phyloP scores from a whole-genome alignment of 306 rosid genomes.

The Dryas octopetala region DNA sequence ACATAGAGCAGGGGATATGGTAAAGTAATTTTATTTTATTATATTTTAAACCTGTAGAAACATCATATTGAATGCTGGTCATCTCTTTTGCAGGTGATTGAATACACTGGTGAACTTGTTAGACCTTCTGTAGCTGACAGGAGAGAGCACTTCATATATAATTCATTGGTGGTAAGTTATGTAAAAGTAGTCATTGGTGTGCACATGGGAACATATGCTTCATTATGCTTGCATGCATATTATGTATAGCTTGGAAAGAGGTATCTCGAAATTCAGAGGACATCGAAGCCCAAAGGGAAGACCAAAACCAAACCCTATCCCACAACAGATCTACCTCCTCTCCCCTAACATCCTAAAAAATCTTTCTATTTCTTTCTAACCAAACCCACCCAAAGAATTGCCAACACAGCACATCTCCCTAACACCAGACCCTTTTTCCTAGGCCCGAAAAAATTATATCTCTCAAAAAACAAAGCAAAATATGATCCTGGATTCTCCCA shows the following conservation, averaged over 20 bases:
- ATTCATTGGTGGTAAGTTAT: conserved; percentile 88
- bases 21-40: conserved; percentile 34
- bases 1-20: conserved; percentile 99
- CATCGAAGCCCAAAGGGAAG: too few species aligned
- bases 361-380: too few species aligned
- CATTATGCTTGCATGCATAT: conserved; percentile 1
- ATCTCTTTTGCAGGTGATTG: conserved; percentile 69
- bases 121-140: conserved; percentile 95
- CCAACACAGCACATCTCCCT: too few species aligned
- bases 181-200: conserved; percentile 14
- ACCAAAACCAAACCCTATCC: too few species aligned
- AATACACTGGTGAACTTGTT: conserved; percentile 93
- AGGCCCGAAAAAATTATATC: too few species aligned
- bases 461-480: too few species aligned
- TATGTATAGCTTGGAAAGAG: neutral
- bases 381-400: too few species aligned
- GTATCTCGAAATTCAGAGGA: too few species aligned
- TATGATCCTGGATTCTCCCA: too few species aligned
- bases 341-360: too few species aligned
- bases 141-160: conserved; percentile 94
- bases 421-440: too few species aligned
- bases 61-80: conserved; percentile 16
- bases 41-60: conserved; percentile 15
- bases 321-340: too few species aligned
- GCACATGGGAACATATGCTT: conserved; percentile 17